A percentile compares a stretch with the other conserved stretches of the same genome.
Evolutionary conservation across 805 yeast species (phyloP).

Genomic region (Candida coquimbonensis): DNA sequence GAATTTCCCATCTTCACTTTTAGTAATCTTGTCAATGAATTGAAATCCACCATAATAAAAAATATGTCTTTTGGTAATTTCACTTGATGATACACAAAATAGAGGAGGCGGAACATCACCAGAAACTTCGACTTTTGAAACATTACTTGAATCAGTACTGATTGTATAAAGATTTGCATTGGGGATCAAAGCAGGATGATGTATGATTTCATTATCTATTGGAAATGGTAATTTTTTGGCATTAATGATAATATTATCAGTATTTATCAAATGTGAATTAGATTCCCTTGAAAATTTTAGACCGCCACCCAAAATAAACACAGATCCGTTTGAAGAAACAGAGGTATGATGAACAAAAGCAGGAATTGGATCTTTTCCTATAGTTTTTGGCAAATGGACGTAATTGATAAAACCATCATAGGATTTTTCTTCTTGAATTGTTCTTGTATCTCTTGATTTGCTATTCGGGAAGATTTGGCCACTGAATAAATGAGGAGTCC

Average conservation of each 20-base stretch:
- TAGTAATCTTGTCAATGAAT: slow-evolving; percentile 21
- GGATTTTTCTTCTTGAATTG: not conserved
- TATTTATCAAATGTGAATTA: slow-evolving; percentile 23
- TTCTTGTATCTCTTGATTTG: not conserved
- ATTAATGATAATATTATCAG: slow-evolving; percentile 30
- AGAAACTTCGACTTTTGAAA: slow-evolving; percentile 25
- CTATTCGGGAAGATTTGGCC: not conserved
- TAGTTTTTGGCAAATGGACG: slow-evolving; percentile 25
- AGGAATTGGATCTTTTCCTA: slow-evolving; percentile 36
- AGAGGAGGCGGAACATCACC: slow-evolving; percentile 49
- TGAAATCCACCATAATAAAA: slow-evolving; percentile 69
- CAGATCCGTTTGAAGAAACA: slow-evolving; percentile 30
- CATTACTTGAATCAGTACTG: slow-evolving; percentile 33
- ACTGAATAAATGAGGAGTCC: slow-evolving; percentile 6
- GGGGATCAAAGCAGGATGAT: slow-evolving; percentile 35
- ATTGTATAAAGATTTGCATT: slow-evolving; percentile 31
- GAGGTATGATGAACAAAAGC: slow-evolving; percentile 38
- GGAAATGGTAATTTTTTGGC: slow-evolving; percentile 40
- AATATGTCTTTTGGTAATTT: slow-evolving; percentile 48
- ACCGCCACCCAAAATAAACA: slow-evolving; percentile 41
- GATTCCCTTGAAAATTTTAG: slow-evolving; percentile 16
- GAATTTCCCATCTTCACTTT: slow-evolving; percentile 29
- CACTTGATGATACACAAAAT: slow-evolving; percentile 39
- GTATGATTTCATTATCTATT: slow-evolving; percentile 32
- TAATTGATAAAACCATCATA: slow-evolving; percentile 16